A percentile compares a stretch with the other conserved stretches of the same genome.
Evolutionary conservation across 2,329 filamentous ascomycete species (phyloP).

Genomic region (Exophiala phaeomuriformis): DNA sequence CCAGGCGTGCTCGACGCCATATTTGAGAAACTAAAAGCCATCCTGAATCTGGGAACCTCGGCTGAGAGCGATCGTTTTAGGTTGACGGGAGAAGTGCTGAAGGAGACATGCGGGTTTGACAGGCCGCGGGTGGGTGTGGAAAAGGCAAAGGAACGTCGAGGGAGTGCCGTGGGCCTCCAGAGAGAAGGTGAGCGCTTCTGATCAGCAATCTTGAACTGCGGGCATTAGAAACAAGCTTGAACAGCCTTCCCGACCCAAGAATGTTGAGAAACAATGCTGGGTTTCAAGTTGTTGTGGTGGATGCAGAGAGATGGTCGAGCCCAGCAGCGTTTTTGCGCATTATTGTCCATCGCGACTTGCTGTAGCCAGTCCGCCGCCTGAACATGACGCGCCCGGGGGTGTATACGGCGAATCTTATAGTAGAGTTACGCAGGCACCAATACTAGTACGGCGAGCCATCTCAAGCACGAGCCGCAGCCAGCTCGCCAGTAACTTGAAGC

Average conservation of each 20-base stretch:
- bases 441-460: too few relatives aligned
- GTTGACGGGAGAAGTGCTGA: slow-evolving; percentile 22
- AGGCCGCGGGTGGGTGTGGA: slow-evolving; percentile 31
- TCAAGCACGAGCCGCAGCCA: too few relatives aligned
- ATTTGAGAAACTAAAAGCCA: slow-evolving; percentile 60
- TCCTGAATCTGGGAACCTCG: slow-evolving; percentile 35
- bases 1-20: slow-evolving; percentile 40
- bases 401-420: too few relatives aligned
- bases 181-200: slow-evolving; percentile 37
- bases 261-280: background rate
- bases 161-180: slow-evolving; percentile 38
- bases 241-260: background rate
- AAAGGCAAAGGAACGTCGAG: slow-evolving; percentile 38
- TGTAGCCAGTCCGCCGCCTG: background rate
- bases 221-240: slow-evolving; percentile 1
- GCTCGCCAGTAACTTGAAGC: too few relatives aligned
- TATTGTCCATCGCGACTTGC: background rate
- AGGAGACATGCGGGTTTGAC: slow-evolving; percentile 34
- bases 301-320: background rate
- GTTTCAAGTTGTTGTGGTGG: background rate
- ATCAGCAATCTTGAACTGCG: slow-evolving; percentile 38
- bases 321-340: background rate
- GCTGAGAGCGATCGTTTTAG: slow-evolving; percentile 35
- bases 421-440: too few relatives aligned
- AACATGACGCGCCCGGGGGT: background rate